phyloP scores from a whole-genome alignment of 768 basidiomycete genomes.

The Kwoniella newhampshirensis region DNA sequence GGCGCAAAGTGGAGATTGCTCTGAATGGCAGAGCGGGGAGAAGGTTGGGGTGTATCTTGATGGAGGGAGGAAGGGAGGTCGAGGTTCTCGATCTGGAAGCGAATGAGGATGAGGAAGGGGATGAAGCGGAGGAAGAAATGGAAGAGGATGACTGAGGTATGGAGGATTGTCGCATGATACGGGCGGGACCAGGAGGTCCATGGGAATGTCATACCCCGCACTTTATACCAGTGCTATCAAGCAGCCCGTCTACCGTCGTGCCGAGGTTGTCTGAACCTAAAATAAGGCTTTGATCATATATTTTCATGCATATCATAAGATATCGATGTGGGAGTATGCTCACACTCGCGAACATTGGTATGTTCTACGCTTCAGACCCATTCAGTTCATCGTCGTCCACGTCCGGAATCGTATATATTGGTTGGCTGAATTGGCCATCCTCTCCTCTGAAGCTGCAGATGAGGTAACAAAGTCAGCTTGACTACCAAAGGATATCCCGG shows the following conservation, averaged over 20 bases:
- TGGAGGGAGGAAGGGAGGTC: constrained; percentile 25
- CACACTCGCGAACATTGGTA: no score
- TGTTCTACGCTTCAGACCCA: constrained; percentile 6
- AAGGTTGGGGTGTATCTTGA: constrained; percentile 33
- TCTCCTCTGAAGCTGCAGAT: constrained; percentile 22
- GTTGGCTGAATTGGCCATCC: constrained; percentile 29
- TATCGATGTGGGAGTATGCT: constrained; percentile 1
- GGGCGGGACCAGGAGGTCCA: no score
- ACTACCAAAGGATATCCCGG: not conserved
- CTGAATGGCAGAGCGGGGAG: constrained; percentile 36
- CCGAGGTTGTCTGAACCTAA: no score
- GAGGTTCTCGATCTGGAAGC: constrained; percentile 35
- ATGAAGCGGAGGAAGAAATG: constrained; percentile 18
- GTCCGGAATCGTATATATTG: constrained; percentile 43
- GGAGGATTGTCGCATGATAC: no score
- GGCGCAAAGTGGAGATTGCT: constrained; percentile 11
- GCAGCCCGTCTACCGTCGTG: no score
- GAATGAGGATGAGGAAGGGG: constrained; percentile 30
- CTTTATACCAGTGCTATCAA: no score
- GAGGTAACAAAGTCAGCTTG: not conserved
- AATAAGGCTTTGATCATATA: no score
- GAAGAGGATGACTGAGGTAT: constrained; percentile 5
- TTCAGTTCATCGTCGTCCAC: constrained; percentile 40
- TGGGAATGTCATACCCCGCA: no score
- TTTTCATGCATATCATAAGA: no score